Percentiles rank a stretch among this genome's conserved stretches.
phyloP scores from a whole-genome alignment of 305 asterid species.

The Solanum hybrid region DNA sequence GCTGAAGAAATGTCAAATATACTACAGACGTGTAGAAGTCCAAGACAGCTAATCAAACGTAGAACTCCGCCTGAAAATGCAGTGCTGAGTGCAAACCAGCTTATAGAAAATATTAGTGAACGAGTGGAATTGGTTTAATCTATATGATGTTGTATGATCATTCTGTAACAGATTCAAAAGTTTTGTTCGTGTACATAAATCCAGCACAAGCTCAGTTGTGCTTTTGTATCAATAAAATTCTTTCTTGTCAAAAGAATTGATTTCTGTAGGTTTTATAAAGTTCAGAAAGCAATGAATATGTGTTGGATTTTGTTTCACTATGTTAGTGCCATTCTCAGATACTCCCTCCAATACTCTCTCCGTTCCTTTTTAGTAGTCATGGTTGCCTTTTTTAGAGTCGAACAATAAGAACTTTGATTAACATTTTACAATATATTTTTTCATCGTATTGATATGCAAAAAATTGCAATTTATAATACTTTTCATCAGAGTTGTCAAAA shows the following conservation, averaged over 20 bases:
- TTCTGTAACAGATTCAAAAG: background rate
- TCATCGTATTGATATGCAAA: no score
- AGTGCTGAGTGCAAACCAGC: constrained; percentile 32
- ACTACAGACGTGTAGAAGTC: constrained; percentile 45
- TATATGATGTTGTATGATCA: background rate
- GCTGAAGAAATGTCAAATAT: constrained; percentile 61
- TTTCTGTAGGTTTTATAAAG: background rate
- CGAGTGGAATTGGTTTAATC: constrained; percentile 20
- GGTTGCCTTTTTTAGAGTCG: background rate
- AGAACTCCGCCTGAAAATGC: constrained; percentile 25
- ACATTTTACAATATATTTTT: no score
- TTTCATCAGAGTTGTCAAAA: background rate
- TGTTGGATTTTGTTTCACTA: background rate
- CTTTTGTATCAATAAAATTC: background rate
- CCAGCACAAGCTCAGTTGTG: background rate
- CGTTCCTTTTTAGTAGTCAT: no score
- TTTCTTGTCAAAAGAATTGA: background rate
- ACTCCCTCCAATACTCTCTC: background rate
- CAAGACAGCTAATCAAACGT: constrained; percentile 41
- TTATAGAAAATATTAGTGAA: constrained; percentile 22
- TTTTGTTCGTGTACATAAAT: background rate
- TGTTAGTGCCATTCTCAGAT: background rate
- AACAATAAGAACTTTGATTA: no score
- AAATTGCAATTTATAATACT: no score
- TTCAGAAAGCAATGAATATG: background rate